phyloP scores from a whole-genome alignment of 495 filamentous ascomycete species.

The Tetracladium setigerum region DNA sequence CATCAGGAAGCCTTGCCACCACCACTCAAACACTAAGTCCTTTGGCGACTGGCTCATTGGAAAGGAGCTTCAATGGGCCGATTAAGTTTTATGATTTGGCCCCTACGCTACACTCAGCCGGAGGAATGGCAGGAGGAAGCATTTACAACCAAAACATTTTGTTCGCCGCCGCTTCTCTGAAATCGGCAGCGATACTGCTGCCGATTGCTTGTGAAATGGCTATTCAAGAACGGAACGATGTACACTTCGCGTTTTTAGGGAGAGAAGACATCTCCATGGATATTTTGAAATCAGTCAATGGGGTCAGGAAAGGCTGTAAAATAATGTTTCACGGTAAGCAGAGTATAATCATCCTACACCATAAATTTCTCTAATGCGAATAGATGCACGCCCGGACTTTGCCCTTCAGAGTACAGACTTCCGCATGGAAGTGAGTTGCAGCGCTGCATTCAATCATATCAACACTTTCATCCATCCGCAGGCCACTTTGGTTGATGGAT shows the following conservation, averaged over 20 bases:
- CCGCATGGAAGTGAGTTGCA: slow-evolving; percentile 43
- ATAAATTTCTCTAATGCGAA: neutral
- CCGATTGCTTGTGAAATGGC: slow-evolving; percentile 50
- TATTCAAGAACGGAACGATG: slow-evolving; percentile 32
- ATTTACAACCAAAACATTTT: slow-evolving; percentile 29
- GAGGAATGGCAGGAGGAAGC: slow-evolving; percentile 25
- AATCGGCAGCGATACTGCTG: slow-evolving; percentile 41
- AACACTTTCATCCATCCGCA: slow-evolving; percentile 40
- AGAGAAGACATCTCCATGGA: slow-evolving; percentile 44
- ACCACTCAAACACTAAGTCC: neutral
- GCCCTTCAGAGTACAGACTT: slow-evolving; percentile 37
- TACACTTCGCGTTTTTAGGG: slow-evolving; percentile 49
- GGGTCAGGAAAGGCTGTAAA: slow-evolving; percentile 38
- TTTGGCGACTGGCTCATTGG: neutral
- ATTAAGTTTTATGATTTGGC: slow-evolving; percentile 49
- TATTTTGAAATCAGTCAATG: slow-evolving; percentile 42
- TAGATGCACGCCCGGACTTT: slow-evolving; percentile 44
- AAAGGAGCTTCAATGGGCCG: slow-evolving; percentile 42
- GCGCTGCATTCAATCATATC: slow-evolving; percentile 35
- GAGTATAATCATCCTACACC: neutral
- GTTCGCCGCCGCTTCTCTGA: slow-evolving; percentile 44
- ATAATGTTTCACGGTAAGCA: slow-evolving; percentile 45
- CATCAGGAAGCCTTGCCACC: neutral
- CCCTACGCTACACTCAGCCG: slow-evolving; percentile 36
- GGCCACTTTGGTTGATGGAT: slow-evolving; percentile 40